Conservation (phyloP, 305 asterid species). For the Vinca major region DNA sequence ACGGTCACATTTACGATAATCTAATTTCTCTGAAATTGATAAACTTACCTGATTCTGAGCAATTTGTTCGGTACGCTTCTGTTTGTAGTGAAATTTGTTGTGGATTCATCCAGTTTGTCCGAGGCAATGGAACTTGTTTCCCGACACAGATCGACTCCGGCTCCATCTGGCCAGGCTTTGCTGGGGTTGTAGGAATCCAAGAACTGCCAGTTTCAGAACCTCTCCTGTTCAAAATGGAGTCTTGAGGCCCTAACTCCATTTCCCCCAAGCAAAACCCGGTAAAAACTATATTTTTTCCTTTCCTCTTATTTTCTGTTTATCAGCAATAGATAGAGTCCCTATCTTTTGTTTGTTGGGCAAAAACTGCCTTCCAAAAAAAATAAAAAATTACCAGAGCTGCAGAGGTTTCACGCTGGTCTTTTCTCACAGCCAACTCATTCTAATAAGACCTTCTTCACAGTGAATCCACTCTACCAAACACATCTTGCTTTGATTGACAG, state of each 20-base stretch:
- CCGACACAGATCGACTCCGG: slow-evolving; percentile 34
- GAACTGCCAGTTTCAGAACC: slow-evolving; percentile 29
- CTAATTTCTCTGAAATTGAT: slow-evolving; percentile 17
- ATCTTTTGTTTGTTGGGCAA: neutral
- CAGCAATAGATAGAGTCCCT: neutral
- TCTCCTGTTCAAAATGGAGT: slow-evolving; percentile 20
- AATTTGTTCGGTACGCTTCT: slow-evolving; percentile 16
- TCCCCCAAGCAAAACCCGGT: slow-evolving; percentile 24
- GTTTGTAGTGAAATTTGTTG: slow-evolving; percentile 15
- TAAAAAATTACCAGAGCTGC: neutral
- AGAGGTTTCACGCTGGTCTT: slow-evolving; percentile 2
- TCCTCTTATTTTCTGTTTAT: neutral
- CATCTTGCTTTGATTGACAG: slow-evolving; percentile 7
- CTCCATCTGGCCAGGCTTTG: slow-evolving; percentile 32
- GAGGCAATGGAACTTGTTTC: slow-evolving; percentile 18
- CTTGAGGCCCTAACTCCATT: slow-evolving; percentile 47
- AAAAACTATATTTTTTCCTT: slow-evolving; percentile 24
- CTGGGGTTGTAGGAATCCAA: slow-evolving; percentile 65
- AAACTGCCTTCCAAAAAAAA: slow-evolving; percentile 3
- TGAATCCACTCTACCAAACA: neutral
- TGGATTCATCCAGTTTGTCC: slow-evolving; percentile 17
- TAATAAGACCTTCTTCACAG: neutral
- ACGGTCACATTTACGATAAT: slow-evolving; percentile 23
- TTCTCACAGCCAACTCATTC: neutral
- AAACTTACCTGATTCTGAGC: slow-evolving; percentile 17